These are phyloP conservation scores for Coemansia sp. DNA, from an alignment of 192 early-diverging fungal species.

Conservation along the genomic window DNA sequence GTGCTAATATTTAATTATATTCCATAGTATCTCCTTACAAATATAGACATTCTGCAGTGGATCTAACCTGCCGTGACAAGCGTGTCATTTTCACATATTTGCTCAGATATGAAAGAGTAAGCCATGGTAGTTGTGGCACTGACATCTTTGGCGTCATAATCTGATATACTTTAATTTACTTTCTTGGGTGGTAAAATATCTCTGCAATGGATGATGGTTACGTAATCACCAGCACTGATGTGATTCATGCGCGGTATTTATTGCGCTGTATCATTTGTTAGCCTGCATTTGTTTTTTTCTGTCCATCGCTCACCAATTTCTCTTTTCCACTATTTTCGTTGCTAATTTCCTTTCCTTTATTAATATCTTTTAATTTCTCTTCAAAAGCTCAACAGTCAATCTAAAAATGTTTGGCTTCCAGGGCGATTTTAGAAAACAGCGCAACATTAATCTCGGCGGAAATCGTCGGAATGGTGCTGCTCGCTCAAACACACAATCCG, in stretches of 20 bases:
- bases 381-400: not conserved
- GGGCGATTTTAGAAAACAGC: slow-evolving; percentile 73
- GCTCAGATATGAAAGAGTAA: too few species aligned
- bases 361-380: not conserved
- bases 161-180: too few species aligned
- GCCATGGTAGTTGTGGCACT: too few species aligned
- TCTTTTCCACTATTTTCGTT: not conserved
- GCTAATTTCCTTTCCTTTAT: not conserved
- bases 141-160: too few species aligned
- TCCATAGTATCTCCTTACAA: too few species aligned
- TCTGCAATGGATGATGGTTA: not conserved
- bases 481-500: slow-evolving; percentile 42
- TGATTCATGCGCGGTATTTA: not conserved
- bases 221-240: not conserved
- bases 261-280: not conserved
- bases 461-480: slow-evolving; percentile 65
- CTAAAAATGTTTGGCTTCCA: slow-evolving; percentile 68
- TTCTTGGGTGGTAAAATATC: too few species aligned
- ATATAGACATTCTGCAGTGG: too few species aligned
- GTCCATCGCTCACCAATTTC: not conserved
- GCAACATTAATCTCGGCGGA: slow-evolving; percentile 84
- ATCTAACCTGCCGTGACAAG: too few species aligned
- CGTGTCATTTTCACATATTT: too few species aligned
- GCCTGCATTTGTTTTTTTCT: not conserved
- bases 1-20: too few species aligned